phyloP scores from a whole-genome alignment of 345 rosid genomes.

The Clarkia xantiana region DNA sequence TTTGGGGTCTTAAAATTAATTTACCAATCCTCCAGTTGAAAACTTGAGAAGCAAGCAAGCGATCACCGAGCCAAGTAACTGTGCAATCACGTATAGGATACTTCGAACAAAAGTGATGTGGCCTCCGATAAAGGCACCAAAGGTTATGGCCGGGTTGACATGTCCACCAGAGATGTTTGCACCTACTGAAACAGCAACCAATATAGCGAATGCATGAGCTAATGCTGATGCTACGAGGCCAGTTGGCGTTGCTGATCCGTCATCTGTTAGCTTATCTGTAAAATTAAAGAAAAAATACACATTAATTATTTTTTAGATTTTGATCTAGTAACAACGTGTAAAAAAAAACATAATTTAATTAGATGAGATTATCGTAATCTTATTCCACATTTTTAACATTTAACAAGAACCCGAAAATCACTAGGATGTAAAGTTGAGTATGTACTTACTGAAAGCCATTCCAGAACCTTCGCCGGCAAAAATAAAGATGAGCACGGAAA shows the following conservation, averaged over 20 bases:
- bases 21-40: slow-evolving; percentile 52
- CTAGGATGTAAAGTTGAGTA: no score
- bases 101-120: slow-evolving; percentile 38
- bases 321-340: no score
- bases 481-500: slow-evolving; percentile 56
- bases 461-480: slow-evolving; percentile 68
- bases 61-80: slow-evolving; percentile 39
- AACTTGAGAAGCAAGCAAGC: slow-evolving; percentile 67
- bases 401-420: no score
- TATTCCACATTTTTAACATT: no score
- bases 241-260: slow-evolving; percentile 38
- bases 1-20: no score
- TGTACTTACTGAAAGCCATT: slow-evolving; percentile 43
- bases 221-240: slow-evolving; percentile 44
- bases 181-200: slow-evolving; percentile 50
- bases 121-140: slow-evolving; percentile 58
- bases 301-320: no score
- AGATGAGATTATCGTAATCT: no score
- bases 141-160: slow-evolving; percentile 65
- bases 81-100: slow-evolving; percentile 51
- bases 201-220: slow-evolving; percentile 44
- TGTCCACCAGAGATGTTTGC: slow-evolving; percentile 75
- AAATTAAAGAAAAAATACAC: no score
- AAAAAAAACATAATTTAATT: no score
- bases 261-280: slow-evolving; percentile 33